Percentiles rank a stretch among this genome's conserved stretches.
phyloP scores from a whole-genome alignment of 1,284 basidiomycete species.

The Athelia sp. region DNA sequence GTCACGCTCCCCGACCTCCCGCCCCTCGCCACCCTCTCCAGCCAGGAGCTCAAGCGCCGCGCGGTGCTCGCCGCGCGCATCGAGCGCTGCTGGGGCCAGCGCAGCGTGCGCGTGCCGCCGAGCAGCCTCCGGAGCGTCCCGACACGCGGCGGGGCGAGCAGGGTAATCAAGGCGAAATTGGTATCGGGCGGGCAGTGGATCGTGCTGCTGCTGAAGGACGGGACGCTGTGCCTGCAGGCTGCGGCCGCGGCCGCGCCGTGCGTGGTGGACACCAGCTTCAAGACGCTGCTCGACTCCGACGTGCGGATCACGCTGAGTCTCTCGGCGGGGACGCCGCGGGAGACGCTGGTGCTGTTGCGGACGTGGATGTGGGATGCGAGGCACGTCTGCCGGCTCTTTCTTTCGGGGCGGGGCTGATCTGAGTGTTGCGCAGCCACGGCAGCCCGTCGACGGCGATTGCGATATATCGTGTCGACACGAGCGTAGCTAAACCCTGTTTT shows the following conservation, averaged over 20 bases:
- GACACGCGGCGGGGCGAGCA: no score
- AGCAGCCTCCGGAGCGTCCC: background rate
- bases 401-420: no score
- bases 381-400: no score
- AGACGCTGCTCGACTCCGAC: background rate
- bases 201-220: background rate
- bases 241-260: background rate
- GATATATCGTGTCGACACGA: no score
- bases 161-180: background rate
- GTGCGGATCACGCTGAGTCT: no score
- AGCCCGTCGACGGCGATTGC: no score
- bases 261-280: background rate
- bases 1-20: background rate
- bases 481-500: no score
- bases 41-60: background rate
- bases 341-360: no score
- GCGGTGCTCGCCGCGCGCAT: background rate
- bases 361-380: no score
- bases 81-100: background rate
- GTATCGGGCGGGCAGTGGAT: background rate
- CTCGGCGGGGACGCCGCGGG: no score
- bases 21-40: background rate
- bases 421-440: no score
- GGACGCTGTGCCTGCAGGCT: background rate
- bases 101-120: background rate